Evolutionary conservation across 352 stramenopile species (phyloP), one percentile per base, ranked within the genome.

Genomic region (Phytopythium kandeliae): DNA sequence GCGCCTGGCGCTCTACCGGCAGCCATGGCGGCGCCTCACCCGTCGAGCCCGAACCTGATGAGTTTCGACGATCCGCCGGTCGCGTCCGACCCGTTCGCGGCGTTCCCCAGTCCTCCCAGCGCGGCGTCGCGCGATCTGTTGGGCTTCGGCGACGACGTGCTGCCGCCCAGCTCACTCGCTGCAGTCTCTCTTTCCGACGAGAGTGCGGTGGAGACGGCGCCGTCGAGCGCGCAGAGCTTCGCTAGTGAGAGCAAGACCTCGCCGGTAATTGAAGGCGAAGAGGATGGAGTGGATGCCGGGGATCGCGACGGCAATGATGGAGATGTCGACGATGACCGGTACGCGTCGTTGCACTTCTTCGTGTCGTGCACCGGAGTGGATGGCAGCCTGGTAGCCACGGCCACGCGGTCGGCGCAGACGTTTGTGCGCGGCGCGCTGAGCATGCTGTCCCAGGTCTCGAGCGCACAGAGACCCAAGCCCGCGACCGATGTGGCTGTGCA

Each of bases 341-440:
- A 57, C 42, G 31, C 57, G 13, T 42, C 26, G 7, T 60, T 91
- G 38, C 67, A 87, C 58, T 89, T 89, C 51, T 92, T 92, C 57
- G 64, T 92, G 30, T 74, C 76, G 3, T 92, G 81, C 63, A 59
- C 62, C 4, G 60, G 57, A 48, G 67, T 89, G 13, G 78, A 92
- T 41, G 78, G 78, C 37, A 78, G 73, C 35, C 54, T 74, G 42
- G 65, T 76, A 42, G 51, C 62, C 33, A 69, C 75, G 12, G 63
- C 69, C 13, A 38, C 75, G 24, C 76, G 78, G 15, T 81, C 71
- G 0, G 78, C 81, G 31, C 81, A 92, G 56, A 92, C 74, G 34
- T 55, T 92, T 28, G 69, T 92, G 50, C 78, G 78, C 37, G 78
- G 76, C n/a, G 78, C 81, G 5, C 66, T 89, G 34, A 89, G 65